Conservation (phyloP, 1,284 basidiomycete genomes). For the Heterobasidion annosum region DNA sequence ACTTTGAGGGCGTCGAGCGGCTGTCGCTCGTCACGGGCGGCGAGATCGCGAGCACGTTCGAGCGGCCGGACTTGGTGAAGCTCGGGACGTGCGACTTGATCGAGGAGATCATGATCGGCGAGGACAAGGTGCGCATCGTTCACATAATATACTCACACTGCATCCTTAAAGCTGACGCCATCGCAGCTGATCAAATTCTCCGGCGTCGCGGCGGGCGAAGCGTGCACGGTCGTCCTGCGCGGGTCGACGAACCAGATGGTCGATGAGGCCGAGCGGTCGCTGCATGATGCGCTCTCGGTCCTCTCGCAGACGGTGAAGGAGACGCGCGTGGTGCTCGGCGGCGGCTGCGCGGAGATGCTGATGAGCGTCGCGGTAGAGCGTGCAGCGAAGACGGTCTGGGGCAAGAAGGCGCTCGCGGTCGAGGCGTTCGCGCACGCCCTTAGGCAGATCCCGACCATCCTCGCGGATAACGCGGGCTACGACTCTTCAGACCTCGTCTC, state of each 20-base stretch:
- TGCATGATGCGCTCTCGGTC: constrained; percentile 96
- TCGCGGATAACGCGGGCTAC: constrained; percentile 97
- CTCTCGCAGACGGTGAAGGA: constrained; percentile 98
- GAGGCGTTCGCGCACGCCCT: constrained; percentile 89
- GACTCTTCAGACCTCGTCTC: constrained; percentile 96
- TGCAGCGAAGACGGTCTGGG: constrained; percentile 75
- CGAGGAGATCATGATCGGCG: constrained; percentile 99
- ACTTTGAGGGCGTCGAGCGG: constrained; percentile 98
- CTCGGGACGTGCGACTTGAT: constrained; percentile 92
- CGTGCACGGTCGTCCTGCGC: constrained; percentile 97
- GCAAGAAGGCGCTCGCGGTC: constrained; percentile 94
- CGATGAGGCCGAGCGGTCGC: constrained; percentile 95
- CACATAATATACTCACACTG: background rate
- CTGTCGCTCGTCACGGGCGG: constrained; percentile 95
- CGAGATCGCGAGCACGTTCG: constrained; percentile 96
- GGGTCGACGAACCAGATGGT: constrained; percentile 99
- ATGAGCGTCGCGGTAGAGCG: constrained; percentile 96
- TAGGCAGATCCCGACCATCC: constrained; percentile 91
- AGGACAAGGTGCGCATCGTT: constrained; percentile 72
- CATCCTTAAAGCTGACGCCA: background rate
- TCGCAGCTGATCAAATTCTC: constrained; percentile 97
- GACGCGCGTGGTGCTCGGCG: constrained; percentile 89
- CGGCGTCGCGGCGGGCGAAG: constrained; percentile 94
- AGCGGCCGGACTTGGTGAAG: constrained; percentile 88
- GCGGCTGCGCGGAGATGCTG: constrained; percentile 96